phyloP scores from a whole-genome alignment of 495 filamentous ascomycete genomes.

The Trichoderma gamsii region DNA sequence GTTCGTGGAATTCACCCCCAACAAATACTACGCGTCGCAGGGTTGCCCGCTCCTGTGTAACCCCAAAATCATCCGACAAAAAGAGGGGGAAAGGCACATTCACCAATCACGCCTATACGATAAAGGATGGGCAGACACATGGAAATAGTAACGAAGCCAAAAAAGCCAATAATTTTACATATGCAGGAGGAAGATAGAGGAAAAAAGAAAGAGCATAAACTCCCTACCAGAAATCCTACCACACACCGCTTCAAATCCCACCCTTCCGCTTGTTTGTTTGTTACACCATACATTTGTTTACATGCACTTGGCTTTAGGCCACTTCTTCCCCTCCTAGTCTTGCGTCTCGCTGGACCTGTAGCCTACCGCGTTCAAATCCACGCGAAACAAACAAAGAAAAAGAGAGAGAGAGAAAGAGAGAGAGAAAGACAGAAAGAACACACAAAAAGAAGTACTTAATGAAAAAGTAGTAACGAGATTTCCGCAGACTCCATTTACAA shows the following conservation, averaged over 20 bases:
- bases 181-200: not conserved
- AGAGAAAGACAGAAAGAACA: not conserved
- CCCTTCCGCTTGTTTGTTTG: not conserved
- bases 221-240: not conserved
- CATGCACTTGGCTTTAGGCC: not conserved
- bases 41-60: too few species aligned
- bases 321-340: not conserved
- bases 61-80: too few species aligned
- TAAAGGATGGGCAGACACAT: not conserved
- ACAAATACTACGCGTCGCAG: too few species aligned
- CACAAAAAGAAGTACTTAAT: not conserved
- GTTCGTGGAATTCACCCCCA: too few species aligned
- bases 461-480: not conserved
- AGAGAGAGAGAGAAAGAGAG: not conserved
- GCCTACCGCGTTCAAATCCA: not conserved
- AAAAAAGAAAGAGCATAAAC: not conserved
- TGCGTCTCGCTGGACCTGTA: not conserved
- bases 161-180: not conserved
- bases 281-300: constrained; percentile 4
- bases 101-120: too few species aligned
- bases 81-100: too few species aligned
- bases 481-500: constrained; percentile 13
- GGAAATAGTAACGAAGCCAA: not conserved
- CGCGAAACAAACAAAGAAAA: not conserved
- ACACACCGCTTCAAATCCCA: not conserved